Evolutionary conservation across 768 basidiomycete genomes (phyloP), one percentile per base, ranked within the genome.

Genomic region (Pleurotus ostreatus): DNA sequence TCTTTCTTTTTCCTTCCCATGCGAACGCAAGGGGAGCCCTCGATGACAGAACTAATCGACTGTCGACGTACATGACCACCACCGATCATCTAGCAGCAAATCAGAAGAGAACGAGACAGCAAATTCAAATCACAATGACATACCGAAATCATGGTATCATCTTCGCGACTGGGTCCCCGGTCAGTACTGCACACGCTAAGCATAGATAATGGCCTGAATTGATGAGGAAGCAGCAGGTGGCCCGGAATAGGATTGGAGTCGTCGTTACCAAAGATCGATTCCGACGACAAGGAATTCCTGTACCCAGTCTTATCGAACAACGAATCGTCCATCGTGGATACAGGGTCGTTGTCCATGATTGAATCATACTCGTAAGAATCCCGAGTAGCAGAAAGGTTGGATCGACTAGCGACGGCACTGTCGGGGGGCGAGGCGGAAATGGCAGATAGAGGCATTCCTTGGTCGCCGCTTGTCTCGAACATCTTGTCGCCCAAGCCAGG

Each of bases 401-500:
- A 63, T 5, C 66, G 65, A 23, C 57, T 52, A 12, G 61, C 62
- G 11, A 63, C 56, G 11, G 67, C 63, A 53, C 79, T 80, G 46
- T 78, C 78, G 0, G 78, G 66, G 1, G 88, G 87, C 0, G 88
- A 89, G 0, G 81, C 86, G 0, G 85, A 80, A 58, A 91, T 89
- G 0, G 87, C 72, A 0, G 76, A 65, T 23, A 91, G 74, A 0
- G 86, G 80, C 57, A 79, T 75, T 1, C 77, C 79, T 46, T 74
- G 77, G 37, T 81, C 82, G 5, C 61, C 67, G 16, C 64, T 65
- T 11, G 76, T 83, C 38, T 88, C 84, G 59, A 93, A 88, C 91
- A 93, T 93, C 78, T 92, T 93, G 68, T 93, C 91, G 1, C 91
- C 90, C 3, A 92, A 66, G 2, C 85, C 88, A 1, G 91, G 91